phyloP scores from a whole-genome alignment of 805 yeast genomes.

The Yarrowia osloensis region DNA sequence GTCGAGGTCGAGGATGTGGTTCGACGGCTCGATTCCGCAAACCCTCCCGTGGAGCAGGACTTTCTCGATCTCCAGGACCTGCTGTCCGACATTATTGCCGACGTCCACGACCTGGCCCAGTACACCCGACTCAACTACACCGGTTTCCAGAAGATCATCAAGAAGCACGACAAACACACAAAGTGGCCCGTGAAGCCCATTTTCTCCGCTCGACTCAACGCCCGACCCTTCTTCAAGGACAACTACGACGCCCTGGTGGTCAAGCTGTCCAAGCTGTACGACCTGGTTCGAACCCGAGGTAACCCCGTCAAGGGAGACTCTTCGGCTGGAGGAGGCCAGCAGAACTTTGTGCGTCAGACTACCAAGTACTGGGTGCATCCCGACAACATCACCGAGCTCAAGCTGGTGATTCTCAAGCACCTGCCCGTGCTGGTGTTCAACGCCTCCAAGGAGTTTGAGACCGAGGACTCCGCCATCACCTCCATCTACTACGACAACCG shows the following conservation, averaged over 20 bases:
- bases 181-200: slow-evolving; percentile 80
- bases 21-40: slow-evolving; percentile 53
- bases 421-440: slow-evolving; percentile 96
- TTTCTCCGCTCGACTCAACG: slow-evolving; percentile 86
- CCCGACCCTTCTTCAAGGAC: slow-evolving; percentile 95
- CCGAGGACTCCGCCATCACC: slow-evolving; percentile 93
- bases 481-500: slow-evolving; percentile 94
- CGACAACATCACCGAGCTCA: slow-evolving; percentile 94
- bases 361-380: slow-evolving; percentile 99
- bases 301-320: slow-evolving; percentile 94
- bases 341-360: slow-evolving; percentile 96
- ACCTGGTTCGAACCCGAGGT: slow-evolving; percentile 92
- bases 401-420: slow-evolving; percentile 88
- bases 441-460: slow-evolving; percentile 91
- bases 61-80: slow-evolving; percentile 76
- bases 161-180: slow-evolving; percentile 93
- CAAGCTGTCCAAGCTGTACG: slow-evolving; percentile 83
- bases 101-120: slow-evolving; percentile 94
- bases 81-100: slow-evolving; percentile 86
- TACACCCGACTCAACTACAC: slow-evolving; percentile 92
- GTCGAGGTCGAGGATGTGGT: slow-evolving; percentile 68
- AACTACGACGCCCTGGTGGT: slow-evolving; percentile 89
- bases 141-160: slow-evolving; percentile 94
- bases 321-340: slow-evolving; percentile 97
- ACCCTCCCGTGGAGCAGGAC: slow-evolving; percentile 54